Conservation (phyloP, 2,329 filamentous ascomycete genomes). For the Diplodia corticola region DNA sequence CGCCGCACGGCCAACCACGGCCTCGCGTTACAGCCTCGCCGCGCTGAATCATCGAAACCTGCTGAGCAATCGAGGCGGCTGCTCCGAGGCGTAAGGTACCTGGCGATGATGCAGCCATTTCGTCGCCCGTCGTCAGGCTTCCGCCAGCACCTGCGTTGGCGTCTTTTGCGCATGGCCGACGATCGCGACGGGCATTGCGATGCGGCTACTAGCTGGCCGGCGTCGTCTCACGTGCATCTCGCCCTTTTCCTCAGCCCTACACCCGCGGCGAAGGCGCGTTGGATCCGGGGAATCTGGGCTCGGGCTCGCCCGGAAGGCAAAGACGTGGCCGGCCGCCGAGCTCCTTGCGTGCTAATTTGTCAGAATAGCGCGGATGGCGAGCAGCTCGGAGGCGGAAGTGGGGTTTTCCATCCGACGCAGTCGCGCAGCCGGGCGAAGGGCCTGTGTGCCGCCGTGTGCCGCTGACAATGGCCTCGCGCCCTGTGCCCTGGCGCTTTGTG, state of each 20-base stretch:
- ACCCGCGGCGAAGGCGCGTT: not conserved
- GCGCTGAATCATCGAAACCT: not conserved
- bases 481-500: not conserved
- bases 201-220: slow-evolving; percentile 2
- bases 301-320: not conserved
- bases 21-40: not conserved
- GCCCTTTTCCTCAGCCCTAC: slow-evolving; percentile 10
- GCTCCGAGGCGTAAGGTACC: slow-evolving; percentile 4
- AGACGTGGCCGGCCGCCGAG: not conserved
- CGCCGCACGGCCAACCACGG: not conserved
- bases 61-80: slow-evolving; percentile 13
- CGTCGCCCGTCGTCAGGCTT: not conserved
- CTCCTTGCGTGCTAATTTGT: slow-evolving; percentile 17
- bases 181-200: not conserved
- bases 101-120: not conserved
- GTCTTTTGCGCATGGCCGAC: not conserved
- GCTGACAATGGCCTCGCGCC: not conserved
- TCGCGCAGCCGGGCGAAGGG: not conserved
- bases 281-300: not conserved
- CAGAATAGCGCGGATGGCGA: slow-evolving; percentile 17
- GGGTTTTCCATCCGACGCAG: slow-evolving; percentile 2
- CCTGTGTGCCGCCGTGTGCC: not conserved
- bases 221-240: slow-evolving; percentile 12
- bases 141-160: not conserved
- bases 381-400: not conserved